phyloP scores from a whole-genome alignment of 169 alveolate species.

The Plasmodium billcollinsi region DNA sequence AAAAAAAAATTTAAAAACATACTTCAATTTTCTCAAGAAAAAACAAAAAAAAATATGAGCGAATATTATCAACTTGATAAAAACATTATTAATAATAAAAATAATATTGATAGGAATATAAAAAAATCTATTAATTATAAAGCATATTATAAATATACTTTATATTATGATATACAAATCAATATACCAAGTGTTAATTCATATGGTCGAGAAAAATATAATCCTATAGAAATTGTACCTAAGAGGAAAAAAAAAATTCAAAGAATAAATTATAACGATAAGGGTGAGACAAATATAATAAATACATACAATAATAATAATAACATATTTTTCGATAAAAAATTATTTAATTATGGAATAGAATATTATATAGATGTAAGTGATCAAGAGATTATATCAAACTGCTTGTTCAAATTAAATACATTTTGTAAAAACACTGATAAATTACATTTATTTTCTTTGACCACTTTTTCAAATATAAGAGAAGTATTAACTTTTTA shows the following conservation, averaged over 20 bases:
- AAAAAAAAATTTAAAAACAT: neutral
- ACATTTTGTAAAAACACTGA: slow-evolving; percentile 18
- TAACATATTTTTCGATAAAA: neutral
- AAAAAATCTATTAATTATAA: too few species aligned
- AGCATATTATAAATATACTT: too few species aligned
- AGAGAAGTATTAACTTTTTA: slow-evolving; percentile 62
- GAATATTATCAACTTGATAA: neutral
- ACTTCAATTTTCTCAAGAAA: neutral
- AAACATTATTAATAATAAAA: neutral
- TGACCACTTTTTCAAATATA: slow-evolving; percentile 33
- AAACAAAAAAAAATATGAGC: neutral
- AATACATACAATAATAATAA: too few species aligned
- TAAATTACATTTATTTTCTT: slow-evolving; percentile 35
- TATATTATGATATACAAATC: slow-evolving; percentile 5
- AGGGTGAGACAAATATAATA: neutral
- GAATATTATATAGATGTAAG: slow-evolving; percentile 69
- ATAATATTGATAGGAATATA: too few species aligned
- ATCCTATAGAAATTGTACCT: slow-evolving; percentile 1
- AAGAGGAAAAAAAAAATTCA: neutral
- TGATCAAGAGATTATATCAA: slow-evolving; percentile 45
- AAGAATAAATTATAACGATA: neutral
- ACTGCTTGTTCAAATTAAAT: slow-evolving; percentile 37
- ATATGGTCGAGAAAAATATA: neutral
- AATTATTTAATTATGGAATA: slow-evolving; percentile 54
- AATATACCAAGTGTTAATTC: neutral